Evolutionary conservation across 305 asterid species (phyloP).

Genomic region (Andrographis paniculata): DNA sequence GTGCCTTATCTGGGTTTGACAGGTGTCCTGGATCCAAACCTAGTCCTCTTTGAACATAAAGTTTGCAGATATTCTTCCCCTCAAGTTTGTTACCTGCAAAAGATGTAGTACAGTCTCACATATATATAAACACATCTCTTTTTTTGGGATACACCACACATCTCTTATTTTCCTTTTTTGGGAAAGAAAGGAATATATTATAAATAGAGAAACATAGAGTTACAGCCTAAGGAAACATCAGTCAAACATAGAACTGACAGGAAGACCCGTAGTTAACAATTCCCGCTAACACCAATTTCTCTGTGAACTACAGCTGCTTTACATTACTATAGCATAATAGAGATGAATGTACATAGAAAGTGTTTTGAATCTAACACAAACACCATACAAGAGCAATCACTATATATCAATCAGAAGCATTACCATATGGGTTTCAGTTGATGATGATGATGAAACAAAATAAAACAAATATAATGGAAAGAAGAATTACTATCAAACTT

Average conservation of each 20-base stretch:
- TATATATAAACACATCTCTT: background rate
- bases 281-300: too few species aligned
- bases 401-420: background rate
- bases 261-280: too few species aligned
- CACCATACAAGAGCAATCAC: background rate
- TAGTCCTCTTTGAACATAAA: constrained; percentile 73
- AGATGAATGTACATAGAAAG: background rate
- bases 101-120: constrained; percentile 8
- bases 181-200: too few species aligned
- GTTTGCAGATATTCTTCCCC: constrained; percentile 74
- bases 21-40: constrained; percentile 43
- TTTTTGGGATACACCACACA: too few species aligned
- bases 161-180: too few species aligned
- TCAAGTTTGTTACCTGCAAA: constrained; percentile 42
- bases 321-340: background rate
- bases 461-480: too few species aligned
- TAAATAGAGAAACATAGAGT: too few species aligned
- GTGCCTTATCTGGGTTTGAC: constrained; percentile 29
- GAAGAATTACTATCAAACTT: constrained; percentile 57
- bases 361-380: background rate
- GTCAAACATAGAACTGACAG: too few species aligned
- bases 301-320: background rate
- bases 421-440: too few species aligned
- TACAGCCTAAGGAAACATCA: too few species aligned
- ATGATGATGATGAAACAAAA: too few species aligned